Evolutionary conservation across 2,329 filamentous ascomycete species (phyloP), one percentile per base, ranked within the genome.

Genomic region (Ophiosphaerella herpotricha): DNA sequence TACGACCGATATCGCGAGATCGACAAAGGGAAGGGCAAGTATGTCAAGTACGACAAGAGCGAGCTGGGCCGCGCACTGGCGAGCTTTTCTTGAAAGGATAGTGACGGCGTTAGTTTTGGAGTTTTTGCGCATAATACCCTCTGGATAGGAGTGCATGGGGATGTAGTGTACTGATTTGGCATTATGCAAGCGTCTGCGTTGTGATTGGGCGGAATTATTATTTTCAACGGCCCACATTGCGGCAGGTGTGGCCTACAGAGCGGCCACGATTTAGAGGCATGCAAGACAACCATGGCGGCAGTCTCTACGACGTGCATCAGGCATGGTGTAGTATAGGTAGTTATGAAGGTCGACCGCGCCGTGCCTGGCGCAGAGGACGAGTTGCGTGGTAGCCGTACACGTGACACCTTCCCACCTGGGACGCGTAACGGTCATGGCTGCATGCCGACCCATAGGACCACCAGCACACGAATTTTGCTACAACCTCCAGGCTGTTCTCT

Each of bases 1-100:
- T 97, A 91, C 86, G 94, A 97, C 75, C 84, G 93, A 24, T 99
- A 99, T 71, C 92, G 97, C 71, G 94, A 97, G 75, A 86, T 97
- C 58, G 93, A 97, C 76, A 97, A 96, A 78, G 94, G 94, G 52
- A 95, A 92, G 76, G 93, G 93, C 61, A 99, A 99, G 75, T 96
- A 97, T 74, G 91, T 96, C 18, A 61, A 65, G 42, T 97, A 96
- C 72, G 92, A 97, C 77, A 97, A 97, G 79, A 80, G 81, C 35
- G 84, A 85, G 40, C 87, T 99, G 64, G 85, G 88, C 39, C 83
- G 84, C 18, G 75, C 82, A 52, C 69, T 87, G 64, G 77, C 80
- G 21, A 71, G 75, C 42, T 69, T 82, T 60, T 71, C 67, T 41
- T 76, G 60, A 64, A 43, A 52, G 34, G 47, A 33, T 57, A 34